These are phyloP conservation scores for Crepidotus variabilis DNA, from an alignment of 768 basidiomycete genomes.

Conservation along the genomic window DNA sequence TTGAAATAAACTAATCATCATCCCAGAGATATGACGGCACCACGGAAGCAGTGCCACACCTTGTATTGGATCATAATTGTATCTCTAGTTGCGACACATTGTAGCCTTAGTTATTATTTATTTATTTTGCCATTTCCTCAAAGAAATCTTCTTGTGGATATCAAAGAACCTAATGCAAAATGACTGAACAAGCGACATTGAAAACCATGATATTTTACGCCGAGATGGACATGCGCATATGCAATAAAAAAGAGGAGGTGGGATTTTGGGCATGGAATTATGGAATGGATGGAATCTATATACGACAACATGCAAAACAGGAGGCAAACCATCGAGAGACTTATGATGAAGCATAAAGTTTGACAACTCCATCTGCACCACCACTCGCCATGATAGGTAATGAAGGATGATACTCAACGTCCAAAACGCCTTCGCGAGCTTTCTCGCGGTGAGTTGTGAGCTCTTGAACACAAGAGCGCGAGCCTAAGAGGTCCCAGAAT, in stretches of 20 bases:
- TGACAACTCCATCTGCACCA: constrained; percentile 94
- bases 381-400: constrained; percentile 88
- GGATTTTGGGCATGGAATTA: constrained; percentile 24
- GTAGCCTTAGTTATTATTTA: constrained; percentile 34
- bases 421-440: constrained; percentile 86
- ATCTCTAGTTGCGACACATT: constrained; percentile 15
- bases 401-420: constrained; percentile 79
- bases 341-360: constrained; percentile 86
- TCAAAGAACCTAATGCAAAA: constrained; percentile 10
- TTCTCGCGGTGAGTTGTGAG: constrained; percentile 87
- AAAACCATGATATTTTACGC: constrained; percentile 16
- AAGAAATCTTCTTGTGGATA: constrained; percentile 5
- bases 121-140: background rate
- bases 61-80: constrained; percentile 3
- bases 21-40: too few species aligned
- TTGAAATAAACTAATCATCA: constrained; percentile 17
- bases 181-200: constrained; percentile 10
- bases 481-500: constrained; percentile 89
- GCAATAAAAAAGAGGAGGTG: constrained; percentile 22
- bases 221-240: constrained; percentile 22
- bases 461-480: constrained; percentile 84
- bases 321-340: constrained; percentile 17
- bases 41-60: background rate
- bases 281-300: constrained; percentile 34
- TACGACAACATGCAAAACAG: constrained; percentile 15